Evolutionary conservation across 164 flowering plant species (phyloP), one percentile per base, ranked within the genome.

Genomic region (Protea cynaroides): DNA sequence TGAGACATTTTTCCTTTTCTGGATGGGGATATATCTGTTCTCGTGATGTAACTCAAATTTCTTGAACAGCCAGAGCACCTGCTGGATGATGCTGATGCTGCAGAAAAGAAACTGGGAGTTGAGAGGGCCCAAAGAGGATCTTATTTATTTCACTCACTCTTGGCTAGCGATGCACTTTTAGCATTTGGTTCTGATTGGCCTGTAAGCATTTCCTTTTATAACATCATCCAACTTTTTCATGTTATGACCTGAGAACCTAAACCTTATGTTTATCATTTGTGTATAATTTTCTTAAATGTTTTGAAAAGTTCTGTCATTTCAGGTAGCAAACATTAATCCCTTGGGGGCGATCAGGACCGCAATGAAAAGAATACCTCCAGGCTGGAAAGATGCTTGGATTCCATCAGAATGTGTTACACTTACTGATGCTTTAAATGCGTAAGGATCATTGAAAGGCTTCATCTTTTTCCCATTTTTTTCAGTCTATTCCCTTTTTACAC

Each of bases 181-280:
- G 90, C 92, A 22, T 84, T 91, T 75, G 99, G 99, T 70, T 94
- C 99, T 70, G 99, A 94, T 78, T 94, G 97, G 96, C 99, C 97
- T 0, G 99, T 94, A 65, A 81, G 95, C 61, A 53, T 60, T 53
- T 46, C 54, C 14, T 1, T 25, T 17, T 36, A 52, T 24, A 14
- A 51, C 65, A 44, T 44, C 19, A 29, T 36, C 25, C 34, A 25
- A 55, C 66, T 29, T 52, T 4, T n/a, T 18, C 37, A 57, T 58
- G 7, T 34, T 14, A 59, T 24, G 22, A 9, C 36, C 61, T 36
- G 9, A 59, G n/a, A 25, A 9, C 36, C 64, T 36, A 12, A 15
- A 25, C 24, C 24, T 44, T 11, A 22, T 21, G 13, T 17, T 24
- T 14, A 13, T 49, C 25, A 22, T 6, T 24, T 34, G 22, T 40